Conservation (phyloP, 208 protist species). For the Acanthamoeba triangularis region DNA sequence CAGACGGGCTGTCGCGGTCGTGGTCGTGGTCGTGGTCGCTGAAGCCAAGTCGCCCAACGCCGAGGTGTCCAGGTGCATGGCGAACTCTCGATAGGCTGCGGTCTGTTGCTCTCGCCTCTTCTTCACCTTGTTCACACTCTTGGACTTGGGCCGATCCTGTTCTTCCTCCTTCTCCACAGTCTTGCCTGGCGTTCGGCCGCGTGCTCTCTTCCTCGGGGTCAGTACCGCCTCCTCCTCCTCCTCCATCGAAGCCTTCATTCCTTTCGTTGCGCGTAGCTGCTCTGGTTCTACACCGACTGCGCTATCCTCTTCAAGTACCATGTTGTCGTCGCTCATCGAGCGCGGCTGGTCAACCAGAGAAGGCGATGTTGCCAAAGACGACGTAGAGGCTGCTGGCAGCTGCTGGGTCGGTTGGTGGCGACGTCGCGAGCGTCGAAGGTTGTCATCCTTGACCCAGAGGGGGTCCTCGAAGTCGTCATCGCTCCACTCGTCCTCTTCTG, state of each 20-base stretch:
- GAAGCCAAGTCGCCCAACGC: neutral
- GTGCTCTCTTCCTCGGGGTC: neutral
- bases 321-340: neutral
- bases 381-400: neutral
- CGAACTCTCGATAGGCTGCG: neutral
- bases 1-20: neutral
- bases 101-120: neutral
- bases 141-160: neutral
- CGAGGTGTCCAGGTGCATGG: neutral
- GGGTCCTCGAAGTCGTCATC: slow-evolving; percentile 40
- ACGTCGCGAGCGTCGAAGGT: neutral
- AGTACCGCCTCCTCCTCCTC: neutral
- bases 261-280: neutral
- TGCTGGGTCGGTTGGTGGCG: neutral
- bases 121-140: neutral
- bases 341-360: neutral
- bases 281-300: neutral
- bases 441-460: slow-evolving; percentile 34
- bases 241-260: neutral
- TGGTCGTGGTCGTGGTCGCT: neutral
- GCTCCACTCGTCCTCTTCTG: neutral
- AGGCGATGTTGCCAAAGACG: neutral
- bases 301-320: neutral
- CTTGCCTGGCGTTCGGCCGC: neutral
- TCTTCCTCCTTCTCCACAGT: neutral